Evolutionary conservation across 2,329 filamentous ascomycete species (phyloP).

Genomic region (Colletotrichum noveboracense): DNA sequence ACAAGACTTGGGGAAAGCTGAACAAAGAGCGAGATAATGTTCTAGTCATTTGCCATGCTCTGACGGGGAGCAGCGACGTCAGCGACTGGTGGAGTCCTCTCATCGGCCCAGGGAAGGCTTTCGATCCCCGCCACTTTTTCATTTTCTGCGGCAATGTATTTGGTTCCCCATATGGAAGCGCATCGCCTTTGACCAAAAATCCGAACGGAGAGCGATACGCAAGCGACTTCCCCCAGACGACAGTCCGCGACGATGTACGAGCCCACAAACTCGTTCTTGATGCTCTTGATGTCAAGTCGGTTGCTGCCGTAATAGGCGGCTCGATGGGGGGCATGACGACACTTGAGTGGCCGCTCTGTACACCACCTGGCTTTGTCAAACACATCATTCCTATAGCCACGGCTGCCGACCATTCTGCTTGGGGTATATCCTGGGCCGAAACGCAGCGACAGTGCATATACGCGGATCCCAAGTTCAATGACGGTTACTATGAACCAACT

Average conservation of each 20-base stretch:
- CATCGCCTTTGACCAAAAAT: constrained; percentile 59
- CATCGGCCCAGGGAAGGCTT: constrained; percentile 76
- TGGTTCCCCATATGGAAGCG: constrained; percentile 83
- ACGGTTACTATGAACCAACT: constrained; percentile 35
- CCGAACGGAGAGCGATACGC: constrained; percentile 24
- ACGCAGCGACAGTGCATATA: constrained; percentile 56
- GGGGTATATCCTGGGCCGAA: constrained; percentile 65
- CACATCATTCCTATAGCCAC: constrained; percentile 61
- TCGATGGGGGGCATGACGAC: constrained; percentile 65
- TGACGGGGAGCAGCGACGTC: constrained; percentile 86
- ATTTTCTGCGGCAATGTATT: constrained; percentile 86
- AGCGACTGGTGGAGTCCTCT: constrained; percentile 89
- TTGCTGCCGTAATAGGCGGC: constrained; percentile 59
- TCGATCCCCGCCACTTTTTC: constrained; percentile 86
- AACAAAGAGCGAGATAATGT: constrained; percentile 65
- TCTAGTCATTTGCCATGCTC: constrained; percentile 81
- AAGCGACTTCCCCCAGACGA: constrained; percentile 69
- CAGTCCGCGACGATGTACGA: constrained; percentile 69
- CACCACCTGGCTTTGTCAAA: constrained; percentile 50
- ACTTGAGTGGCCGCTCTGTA: constrained; percentile 63
- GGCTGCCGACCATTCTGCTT: constrained; percentile 59
- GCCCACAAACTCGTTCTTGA: constrained; percentile 61
- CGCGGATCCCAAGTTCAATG: constrained; percentile 34
- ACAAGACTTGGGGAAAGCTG: constrained; percentile 68
- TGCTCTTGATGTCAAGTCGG: constrained; percentile 55